Conservation (phyloP, 2,329 filamentous ascomycete species). For the Aspergillus proliferans region DNA sequence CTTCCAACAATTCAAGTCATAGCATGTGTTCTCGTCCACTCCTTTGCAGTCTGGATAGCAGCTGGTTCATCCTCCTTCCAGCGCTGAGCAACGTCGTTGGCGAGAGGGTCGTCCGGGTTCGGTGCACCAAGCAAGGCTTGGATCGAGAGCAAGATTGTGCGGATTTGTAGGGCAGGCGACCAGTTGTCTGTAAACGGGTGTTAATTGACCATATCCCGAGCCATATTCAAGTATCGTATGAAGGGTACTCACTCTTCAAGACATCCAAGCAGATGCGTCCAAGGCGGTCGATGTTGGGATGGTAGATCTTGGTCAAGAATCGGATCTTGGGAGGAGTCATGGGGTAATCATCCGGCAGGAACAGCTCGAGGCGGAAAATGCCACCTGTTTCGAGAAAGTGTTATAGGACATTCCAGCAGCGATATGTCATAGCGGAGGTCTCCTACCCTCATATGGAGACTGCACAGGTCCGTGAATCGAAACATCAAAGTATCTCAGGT, state of each 20-base stretch:
- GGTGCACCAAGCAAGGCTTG: constrained; percentile 92
- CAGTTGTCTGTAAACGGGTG: constrained; percentile 68
- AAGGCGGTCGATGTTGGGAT: constrained; percentile 96
- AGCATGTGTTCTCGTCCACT: constrained; percentile 86
- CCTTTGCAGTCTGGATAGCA: constrained; percentile 83
- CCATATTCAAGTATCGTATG: background rate
- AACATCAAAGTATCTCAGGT: constrained; percentile 96
- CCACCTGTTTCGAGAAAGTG: constrained; percentile 49
- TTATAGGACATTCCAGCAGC: background rate
- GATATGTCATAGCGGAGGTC: constrained; percentile 2
- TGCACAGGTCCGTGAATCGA: constrained; percentile 87
- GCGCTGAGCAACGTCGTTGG: constrained; percentile 92
- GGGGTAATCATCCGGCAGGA: constrained; percentile 96
- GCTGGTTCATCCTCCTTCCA: constrained; percentile 96
- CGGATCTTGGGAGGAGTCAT: constrained; percentile 99
- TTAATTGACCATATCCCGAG: constrained; percentile 8
- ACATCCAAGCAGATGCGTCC: constrained; percentile 97
- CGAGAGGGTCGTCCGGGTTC: constrained; percentile 96
- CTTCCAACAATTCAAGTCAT: constrained; percentile 36
- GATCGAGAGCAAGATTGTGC: constrained; percentile 97
- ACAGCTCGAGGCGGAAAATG: constrained; percentile 93
- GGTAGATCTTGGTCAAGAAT: constrained; percentile 98
- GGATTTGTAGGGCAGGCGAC: constrained; percentile 95
- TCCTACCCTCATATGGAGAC: constrained; percentile 85
- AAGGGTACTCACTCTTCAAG: constrained; percentile 68